phyloP scores from a whole-genome alignment of 192 early-diverging fungal genomes.

The Chytriomyces sp. region DNA sequence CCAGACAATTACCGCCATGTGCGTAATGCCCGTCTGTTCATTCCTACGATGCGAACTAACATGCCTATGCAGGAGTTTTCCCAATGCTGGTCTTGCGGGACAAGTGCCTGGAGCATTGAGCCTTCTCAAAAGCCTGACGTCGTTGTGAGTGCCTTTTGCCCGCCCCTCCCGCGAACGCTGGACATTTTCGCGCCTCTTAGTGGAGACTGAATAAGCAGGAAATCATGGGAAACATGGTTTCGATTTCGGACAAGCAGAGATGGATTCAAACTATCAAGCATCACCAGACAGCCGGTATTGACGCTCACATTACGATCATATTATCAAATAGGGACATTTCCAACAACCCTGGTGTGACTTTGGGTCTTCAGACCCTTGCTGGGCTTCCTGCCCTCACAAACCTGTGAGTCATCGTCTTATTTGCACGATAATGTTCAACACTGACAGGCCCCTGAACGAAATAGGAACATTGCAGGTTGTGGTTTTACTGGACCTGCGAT shows the following conservation, averaged over 20 bases:
- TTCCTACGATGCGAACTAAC: no score
- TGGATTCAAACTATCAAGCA: not conserved
- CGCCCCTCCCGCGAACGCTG: not conserved
- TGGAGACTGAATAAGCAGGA: not conserved
- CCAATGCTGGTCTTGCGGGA: not conserved
- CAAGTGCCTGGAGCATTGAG: no score
- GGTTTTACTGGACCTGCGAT: not conserved
- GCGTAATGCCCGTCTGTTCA: not conserved
- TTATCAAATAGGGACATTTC: slow-evolving; percentile 15
- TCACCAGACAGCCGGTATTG: not conserved
- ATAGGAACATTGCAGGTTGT: not conserved
- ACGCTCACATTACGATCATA: not conserved
- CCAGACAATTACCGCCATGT: not conserved
- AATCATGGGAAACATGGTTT: not conserved
- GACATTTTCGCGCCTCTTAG: not conserved
- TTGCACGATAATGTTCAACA: no score
- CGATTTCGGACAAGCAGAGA: not conserved
- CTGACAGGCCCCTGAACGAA: not conserved
- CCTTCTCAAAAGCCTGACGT: not conserved
- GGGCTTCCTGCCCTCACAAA: not conserved
- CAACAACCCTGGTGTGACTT: not conserved
- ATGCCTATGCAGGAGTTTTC: not conserved
- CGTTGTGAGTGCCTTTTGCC: not conserved
- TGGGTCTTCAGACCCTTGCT: slow-evolving; percentile 12
- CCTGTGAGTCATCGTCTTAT: not conserved